phyloP scores from a whole-genome alignment of 2,329 filamentous ascomycete genomes.

The Arthrobotrys pseudoclavata region DNA sequence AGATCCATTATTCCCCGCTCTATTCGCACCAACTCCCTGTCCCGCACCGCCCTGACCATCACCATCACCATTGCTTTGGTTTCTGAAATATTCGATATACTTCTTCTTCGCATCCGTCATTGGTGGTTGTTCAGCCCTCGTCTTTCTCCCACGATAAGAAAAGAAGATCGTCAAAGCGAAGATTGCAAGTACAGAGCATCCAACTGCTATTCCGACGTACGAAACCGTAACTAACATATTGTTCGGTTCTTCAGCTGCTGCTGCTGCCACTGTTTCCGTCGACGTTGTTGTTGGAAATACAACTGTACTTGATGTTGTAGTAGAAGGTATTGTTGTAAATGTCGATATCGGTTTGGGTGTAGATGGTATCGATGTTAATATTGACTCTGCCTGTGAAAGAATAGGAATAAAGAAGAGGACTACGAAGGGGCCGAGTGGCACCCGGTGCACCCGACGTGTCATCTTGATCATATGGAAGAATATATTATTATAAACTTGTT shows the following conservation, averaged over 20 bases:
- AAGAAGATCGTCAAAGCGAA: conserved; percentile 34
- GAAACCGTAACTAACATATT: conserved; percentile 53
- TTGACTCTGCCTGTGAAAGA: conserved; percentile 33
- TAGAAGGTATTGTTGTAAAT: conserved; percentile 27
- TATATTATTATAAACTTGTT: conserved; percentile 28
- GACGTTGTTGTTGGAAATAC: conserved; percentile 12
- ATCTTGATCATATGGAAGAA: conserved; percentile 25
- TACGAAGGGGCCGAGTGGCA: conserved; percentile 46
- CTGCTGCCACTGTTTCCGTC: background rate
- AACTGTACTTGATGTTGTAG: conserved; percentile 2
- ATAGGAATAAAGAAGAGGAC: conserved; percentile 39
- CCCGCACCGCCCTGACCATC: background rate
- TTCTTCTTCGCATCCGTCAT: conserved; percentile 42
- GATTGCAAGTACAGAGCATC: conserved; percentile 36
- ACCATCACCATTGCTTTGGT: background rate
- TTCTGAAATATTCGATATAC: conserved; percentile 34
- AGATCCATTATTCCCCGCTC: conserved; percentile 17
- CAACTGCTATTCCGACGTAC: conserved; percentile 46
- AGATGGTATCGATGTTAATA: conserved; percentile 13
- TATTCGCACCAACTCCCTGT: background rate
- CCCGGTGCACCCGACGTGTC: conserved; percentile 50
- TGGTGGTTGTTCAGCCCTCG: conserved; percentile 9
- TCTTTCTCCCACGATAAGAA: conserved; percentile 31
- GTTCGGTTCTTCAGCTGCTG: conserved; percentile 16
- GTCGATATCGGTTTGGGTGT: conserved; percentile 4